Evolutionary conservation across 2,329 filamentous ascomycete species (phyloP).

Genomic region (Thelonectria rubi): DNA sequence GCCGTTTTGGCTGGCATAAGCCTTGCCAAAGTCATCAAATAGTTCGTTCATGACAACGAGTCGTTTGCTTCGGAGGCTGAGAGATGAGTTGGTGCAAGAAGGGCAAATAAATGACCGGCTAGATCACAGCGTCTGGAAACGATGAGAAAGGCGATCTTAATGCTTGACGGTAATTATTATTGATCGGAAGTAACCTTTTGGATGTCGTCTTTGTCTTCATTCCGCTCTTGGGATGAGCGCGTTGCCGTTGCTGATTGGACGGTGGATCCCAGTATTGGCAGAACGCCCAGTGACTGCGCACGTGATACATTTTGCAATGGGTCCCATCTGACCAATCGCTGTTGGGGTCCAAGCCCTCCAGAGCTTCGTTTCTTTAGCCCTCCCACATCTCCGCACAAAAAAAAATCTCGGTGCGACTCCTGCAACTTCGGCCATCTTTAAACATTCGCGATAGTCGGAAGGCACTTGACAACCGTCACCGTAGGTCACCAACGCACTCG

Average conservation of each 20-base stretch:
- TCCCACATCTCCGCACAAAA: slow-evolving; percentile 56
- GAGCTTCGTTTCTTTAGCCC: slow-evolving; percentile 46
- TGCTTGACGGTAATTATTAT: slow-evolving; percentile 20
- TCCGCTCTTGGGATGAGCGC: slow-evolving; percentile 12
- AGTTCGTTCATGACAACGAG: slow-evolving; percentile 71
- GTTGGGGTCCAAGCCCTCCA: slow-evolving; percentile 50
- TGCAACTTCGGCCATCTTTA: slow-evolving; percentile 53
- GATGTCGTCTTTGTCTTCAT: slow-evolving; percentile 16
- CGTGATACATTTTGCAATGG: slow-evolving; percentile 37
- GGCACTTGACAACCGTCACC: slow-evolving; percentile 58
- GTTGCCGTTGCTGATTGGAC: slow-evolving; percentile 38
- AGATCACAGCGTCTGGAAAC: neutral
- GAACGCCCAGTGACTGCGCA: slow-evolving; percentile 24
- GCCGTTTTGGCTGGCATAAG: slow-evolving; percentile 72
- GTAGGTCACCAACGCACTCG: slow-evolving; percentile 53
- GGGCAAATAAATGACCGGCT: neutral
- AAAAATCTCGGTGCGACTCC: slow-evolving; percentile 48
- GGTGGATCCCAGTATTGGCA: slow-evolving; percentile 13
- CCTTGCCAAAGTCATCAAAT: slow-evolving; percentile 77
- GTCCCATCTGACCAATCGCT: slow-evolving; percentile 45
- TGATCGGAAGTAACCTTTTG: slow-evolving; percentile 5
- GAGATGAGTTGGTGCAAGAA: neutral
- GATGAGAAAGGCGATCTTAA: slow-evolving; percentile 6
- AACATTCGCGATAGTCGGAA: slow-evolving; percentile 54
- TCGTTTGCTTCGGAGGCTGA: slow-evolving; percentile 7